These are phyloP conservation scores for Punica granatum DNA, from an alignment of 345 rosid genomes.

Conservation along the genomic window DNA sequence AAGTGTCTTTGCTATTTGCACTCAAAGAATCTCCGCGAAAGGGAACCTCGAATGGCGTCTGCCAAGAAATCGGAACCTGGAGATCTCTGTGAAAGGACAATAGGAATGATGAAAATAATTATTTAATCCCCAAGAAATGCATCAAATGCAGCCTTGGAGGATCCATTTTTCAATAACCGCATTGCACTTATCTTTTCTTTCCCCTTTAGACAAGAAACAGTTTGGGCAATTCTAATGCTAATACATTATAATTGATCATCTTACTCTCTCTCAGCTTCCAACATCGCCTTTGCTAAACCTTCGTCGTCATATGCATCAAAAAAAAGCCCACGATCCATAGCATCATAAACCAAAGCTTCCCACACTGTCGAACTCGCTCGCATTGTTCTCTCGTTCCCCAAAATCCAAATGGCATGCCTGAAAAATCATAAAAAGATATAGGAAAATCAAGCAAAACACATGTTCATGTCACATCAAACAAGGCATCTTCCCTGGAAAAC, in stretches of 20 bases:
- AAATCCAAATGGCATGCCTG: slow-evolving; percentile 48
- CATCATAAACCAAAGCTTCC: slow-evolving; percentile 28
- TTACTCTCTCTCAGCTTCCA: slow-evolving; percentile 29
- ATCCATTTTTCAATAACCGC: neutral
- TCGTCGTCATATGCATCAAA: slow-evolving; percentile 33
- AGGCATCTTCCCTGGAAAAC: too few relatives aligned
- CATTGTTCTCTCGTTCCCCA: slow-evolving; percentile 39
- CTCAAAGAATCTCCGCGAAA: slow-evolving; percentile 10
- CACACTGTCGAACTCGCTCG: slow-evolving; percentile 25
- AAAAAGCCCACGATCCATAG: slow-evolving; percentile 34
- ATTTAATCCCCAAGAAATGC: neutral
- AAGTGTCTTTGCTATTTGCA: slow-evolving; percentile 9
- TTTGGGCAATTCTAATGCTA: too few relatives aligned
- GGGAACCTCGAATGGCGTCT: slow-evolving; percentile 18
- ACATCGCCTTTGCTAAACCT: slow-evolving; percentile 23
- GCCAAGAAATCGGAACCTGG: slow-evolving; percentile 42
- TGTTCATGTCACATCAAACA: too few relatives aligned
- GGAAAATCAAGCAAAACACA: neutral
- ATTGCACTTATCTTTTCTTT: neutral
- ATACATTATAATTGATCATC: slow-evolving; percentile 8
- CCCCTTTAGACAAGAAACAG: too few relatives aligned
- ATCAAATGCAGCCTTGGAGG: neutral
- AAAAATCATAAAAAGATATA: neutral
- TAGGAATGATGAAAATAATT: neutral
- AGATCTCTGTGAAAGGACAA: slow-evolving; percentile 33